Evolutionary conservation across 2,329 filamentous ascomycete genomes (phyloP), one percentile per base, ranked within the genome.

Genomic region (Chrysosporium queenslandicum): DNA sequence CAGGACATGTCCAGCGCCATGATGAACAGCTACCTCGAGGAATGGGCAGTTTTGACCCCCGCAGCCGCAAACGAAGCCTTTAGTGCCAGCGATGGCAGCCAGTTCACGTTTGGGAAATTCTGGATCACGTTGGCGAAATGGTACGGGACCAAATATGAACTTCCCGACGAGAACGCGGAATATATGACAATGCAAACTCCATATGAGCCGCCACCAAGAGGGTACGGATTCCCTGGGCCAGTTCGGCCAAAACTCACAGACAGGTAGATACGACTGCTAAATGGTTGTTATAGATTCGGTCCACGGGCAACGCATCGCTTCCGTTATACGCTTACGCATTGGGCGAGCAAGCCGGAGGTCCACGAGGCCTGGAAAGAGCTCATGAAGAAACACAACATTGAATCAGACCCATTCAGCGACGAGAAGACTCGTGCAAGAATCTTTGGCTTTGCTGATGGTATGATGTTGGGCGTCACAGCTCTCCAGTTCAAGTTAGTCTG

Each of bases 351-450:
- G 40, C 59, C 64, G 0, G 68, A 71, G 30, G 74, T 77, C 3
- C 61, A 69, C 39, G 58, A 68, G 18, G 70, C 72, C 1, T 78
- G 75, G 75, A 62, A 64, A 36, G 68, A 72, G 53, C 61, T 78
- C 4, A 67, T 68, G 34, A 55, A 65, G 48, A 63, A 70, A 58
- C 61, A 77, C 53, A 60, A 65, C 1, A 59, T 78, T 9, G 62
- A 64, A 3, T 58, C 68, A 30, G 67, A 70, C 52, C 67, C 69
- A 16, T 67, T 77, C 29, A 66, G 67, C 21, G 52, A 51, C 29
- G 34, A 45, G 37, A 51, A 48, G 50, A 70, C 75, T 39, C 60
- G 73, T 14, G 71, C 73, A 30, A 67, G 69, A 1, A 66, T 74
- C 34, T 76, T 77, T 49, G 64, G 66, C 1, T 74, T 77, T 53